Evolutionary conservation across 352 stramenopile genomes (phyloP), one percentile per base, ranked within the genome.

Genomic region (Phytophthora multivora): DNA sequence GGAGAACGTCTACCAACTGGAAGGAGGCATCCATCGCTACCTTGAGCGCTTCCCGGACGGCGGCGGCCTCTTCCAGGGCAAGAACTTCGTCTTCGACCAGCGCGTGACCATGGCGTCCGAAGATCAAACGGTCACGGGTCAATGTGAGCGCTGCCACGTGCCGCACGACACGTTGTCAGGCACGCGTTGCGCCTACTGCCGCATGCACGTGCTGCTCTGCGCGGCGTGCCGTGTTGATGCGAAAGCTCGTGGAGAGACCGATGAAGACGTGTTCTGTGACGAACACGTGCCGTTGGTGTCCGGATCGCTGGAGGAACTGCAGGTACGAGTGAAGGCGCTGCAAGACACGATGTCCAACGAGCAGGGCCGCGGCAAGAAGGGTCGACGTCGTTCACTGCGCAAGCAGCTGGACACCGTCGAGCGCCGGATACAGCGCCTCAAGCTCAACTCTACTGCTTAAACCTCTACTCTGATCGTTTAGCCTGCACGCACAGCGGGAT

Each of bases 41-140:
- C 72, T 96, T 21, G 83, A 95, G 64, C 59, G 63, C n/a, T 93
- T 85, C 50, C 80, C 83, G 1, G 80, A 88, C 54, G 85, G 87
- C 18, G 79, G 75, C 11, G 84, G 79, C 0, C 61, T 83, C 25
- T 96, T 93, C 66, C 69, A 84, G 10, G 85, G 86, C 69, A 92
- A 96, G 61, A 93, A 92, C 66, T 96, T 93, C 58, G 86, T 95
- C 39, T 96, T 94, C 41, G 87, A 96, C 52, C 69, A 93, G 63
- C 83, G 87, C 8, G 84, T 94, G 21, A 73, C 83, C 2, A 78
- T 96, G 59, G 71, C 73, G 19, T 87, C 80, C 12, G 55, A 74
- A 12, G 78, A 87, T 30, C 49, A 70, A 48, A 74, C 69, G 2
- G 51, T 96, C 42, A 81, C 85, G 15, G 88, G 88, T 0, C 68